Conservation (phyloP, 495 filamentous ascomycete species). For the Penicillium ochrochloron region DNA sequence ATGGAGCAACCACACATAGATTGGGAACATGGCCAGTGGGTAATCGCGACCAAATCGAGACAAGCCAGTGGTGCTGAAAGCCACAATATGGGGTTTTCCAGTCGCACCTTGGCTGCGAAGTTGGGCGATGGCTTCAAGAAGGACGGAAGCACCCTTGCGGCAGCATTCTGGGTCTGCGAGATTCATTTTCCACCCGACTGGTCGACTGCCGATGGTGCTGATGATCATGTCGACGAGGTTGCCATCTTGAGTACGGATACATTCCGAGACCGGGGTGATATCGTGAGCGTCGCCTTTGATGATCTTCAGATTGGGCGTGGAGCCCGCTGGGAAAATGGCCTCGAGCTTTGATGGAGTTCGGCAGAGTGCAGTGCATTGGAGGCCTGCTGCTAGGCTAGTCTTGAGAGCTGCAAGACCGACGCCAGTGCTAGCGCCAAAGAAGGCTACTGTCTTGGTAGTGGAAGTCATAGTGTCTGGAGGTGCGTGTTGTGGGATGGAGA, state of each 20-base stretch:
- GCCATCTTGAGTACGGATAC: slow-evolving; percentile 35
- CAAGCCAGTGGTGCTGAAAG: slow-evolving; percentile 60
- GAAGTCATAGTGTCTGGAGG: slow-evolving; percentile 18
- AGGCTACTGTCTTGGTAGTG: slow-evolving; percentile 41
- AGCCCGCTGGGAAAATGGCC: slow-evolving; percentile 41
- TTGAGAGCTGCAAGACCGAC: slow-evolving; percentile 52
- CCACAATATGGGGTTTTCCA: slow-evolving; percentile 49
- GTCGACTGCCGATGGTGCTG: slow-evolving; percentile 40
- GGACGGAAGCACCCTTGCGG: slow-evolving; percentile 47
- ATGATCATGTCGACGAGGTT: slow-evolving; percentile 36
- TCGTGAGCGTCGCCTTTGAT: slow-evolving; percentile 58
- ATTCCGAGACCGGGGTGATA: slow-evolving; percentile 38
- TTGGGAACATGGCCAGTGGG: slow-evolving; percentile 50
- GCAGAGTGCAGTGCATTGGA: slow-evolving; percentile 55
- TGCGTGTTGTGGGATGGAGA: neutral
- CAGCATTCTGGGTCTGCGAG: slow-evolving; percentile 64
- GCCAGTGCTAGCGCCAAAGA: slow-evolving; percentile 59
- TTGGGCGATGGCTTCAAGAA: slow-evolving; percentile 51
- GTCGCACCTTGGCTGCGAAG: slow-evolving; percentile 19
- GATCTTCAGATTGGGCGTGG: slow-evolving; percentile 48
- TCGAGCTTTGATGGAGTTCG: slow-evolving; percentile 67
- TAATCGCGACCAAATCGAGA: slow-evolving; percentile 53
- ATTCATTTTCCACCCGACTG: slow-evolving; percentile 30
- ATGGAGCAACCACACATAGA: slow-evolving; percentile 56
- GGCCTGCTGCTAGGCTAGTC: slow-evolving; percentile 53